Percentiles rank a stretch among this genome's conserved stretches.
Evolutionary conservation across 1,139 yeast species (phyloP).

Genomic region (Blastobotrys illinoisensis): DNA sequence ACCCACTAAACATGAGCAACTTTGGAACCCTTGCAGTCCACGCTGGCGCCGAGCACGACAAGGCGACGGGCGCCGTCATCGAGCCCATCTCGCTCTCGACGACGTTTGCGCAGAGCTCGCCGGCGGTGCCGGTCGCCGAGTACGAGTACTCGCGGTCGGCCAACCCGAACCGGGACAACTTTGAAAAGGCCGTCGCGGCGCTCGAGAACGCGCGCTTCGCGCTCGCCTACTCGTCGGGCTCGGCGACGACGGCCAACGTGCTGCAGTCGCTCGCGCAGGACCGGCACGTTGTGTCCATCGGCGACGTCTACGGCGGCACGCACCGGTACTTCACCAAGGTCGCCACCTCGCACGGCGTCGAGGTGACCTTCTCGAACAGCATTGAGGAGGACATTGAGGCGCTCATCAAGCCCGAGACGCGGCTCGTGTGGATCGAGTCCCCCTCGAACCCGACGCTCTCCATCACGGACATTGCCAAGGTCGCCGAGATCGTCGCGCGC

Average conservation of each 20-base stretch:
- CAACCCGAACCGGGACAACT: conserved; percentile 82
- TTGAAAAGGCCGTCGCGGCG: conserved; percentile 76
- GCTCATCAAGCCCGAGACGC: conserved; percentile 55
- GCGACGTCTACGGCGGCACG: conserved; percentile 92
- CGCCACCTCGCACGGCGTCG: conserved; percentile 74
- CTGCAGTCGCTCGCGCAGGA: conserved; percentile 69
- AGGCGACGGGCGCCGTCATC: conserved; percentile 79
- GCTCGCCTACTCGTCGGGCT: conserved; percentile 77
- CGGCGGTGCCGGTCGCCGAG: conserved; percentile 70
- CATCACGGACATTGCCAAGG: conserved; percentile 63
- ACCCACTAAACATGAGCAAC: too few species aligned
- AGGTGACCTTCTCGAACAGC: conserved; percentile 61
- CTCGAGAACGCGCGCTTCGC: conserved; percentile 75
- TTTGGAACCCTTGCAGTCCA: conserved; percentile 84
- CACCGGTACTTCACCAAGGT: conserved; percentile 88
- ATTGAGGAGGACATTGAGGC: conserved; percentile 54
- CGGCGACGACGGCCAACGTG: conserved; percentile 78
- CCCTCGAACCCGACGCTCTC: conserved; percentile 85
- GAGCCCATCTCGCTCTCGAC: conserved; percentile 81
- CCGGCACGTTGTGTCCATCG: conserved; percentile 72
- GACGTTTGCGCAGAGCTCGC: conserved; percentile 76
- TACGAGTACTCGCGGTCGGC: conserved; percentile 86
- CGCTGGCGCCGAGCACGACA: conserved; percentile 72
- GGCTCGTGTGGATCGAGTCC: conserved; percentile 82
- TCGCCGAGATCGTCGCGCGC: conserved; percentile 46